These are phyloP conservation scores for Colletotrichum tanaceti DNA, from an alignment of 2,329 filamentous ascomycete genomes.

Conservation along the genomic window DNA sequence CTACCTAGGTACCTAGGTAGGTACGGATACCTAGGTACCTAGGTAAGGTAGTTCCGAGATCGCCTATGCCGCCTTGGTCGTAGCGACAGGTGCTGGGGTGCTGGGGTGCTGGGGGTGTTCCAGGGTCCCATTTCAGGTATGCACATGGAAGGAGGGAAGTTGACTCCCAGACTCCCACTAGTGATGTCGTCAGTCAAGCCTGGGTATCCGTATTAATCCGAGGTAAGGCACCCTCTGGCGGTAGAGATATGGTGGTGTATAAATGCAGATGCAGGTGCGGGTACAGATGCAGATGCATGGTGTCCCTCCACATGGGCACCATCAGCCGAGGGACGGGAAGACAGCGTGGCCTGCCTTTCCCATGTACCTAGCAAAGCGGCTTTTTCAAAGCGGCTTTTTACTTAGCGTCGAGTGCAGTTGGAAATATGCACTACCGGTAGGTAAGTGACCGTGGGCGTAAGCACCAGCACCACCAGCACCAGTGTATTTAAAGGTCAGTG, in stretches of 20 bases:
- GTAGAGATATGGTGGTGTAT: not conserved
- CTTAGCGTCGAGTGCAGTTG: not conserved
- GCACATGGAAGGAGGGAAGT: constrained; percentile 18
- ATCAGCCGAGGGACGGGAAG: not conserved
- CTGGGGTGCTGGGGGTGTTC: constrained; percentile 5
- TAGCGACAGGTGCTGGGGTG: not conserved
- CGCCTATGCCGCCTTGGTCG: constrained; percentile 6
- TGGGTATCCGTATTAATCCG: not conserved
- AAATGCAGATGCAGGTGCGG: constrained; percentile 1
- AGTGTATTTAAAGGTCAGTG: constrained; percentile 19
- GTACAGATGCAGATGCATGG: not conserved
- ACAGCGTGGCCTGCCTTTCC: not conserved
- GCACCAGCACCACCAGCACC: not conserved
- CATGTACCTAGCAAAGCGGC: not conserved
- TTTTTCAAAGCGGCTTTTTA: not conserved
- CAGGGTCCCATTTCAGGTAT: constrained; percentile 18
- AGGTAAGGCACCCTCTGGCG: not conserved
- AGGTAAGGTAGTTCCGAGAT: not conserved
- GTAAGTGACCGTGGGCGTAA: not conserved
- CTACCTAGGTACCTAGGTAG: no score
- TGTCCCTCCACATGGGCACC: no score
- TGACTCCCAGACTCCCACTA: not conserved
- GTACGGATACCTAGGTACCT: no score
- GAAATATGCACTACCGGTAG: no score
- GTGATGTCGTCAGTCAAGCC: not conserved